Conservation (phyloP, 2,329 filamentous ascomycete species). For the Xylaria sp. region DNA sequence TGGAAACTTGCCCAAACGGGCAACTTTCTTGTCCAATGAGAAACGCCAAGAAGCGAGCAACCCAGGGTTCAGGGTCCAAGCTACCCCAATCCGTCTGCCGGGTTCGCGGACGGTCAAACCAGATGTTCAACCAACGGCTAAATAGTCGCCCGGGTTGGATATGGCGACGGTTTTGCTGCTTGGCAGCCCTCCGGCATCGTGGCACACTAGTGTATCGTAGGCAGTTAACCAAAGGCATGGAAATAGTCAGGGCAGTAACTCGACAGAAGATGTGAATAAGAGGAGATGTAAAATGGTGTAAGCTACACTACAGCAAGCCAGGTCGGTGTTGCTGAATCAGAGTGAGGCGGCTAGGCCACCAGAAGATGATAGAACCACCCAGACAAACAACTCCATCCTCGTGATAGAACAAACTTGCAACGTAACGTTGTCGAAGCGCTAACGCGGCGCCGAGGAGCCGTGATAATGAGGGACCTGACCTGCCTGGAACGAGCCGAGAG, state of each 20-base stretch:
- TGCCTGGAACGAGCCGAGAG: conserved; percentile 31
- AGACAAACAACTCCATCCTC: neutral
- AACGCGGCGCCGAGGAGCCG: neutral
- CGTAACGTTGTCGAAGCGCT: conserved; percentile 25
- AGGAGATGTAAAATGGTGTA: neutral
- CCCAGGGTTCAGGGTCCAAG: conserved; percentile 27
- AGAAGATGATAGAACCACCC: neutral
- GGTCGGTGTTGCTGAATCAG: neutral
- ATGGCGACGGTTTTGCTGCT: conserved; percentile 20
- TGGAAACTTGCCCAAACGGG: conserved; percentile 26
- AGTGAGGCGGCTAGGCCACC: conserved; percentile 9
- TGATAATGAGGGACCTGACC: neutral
- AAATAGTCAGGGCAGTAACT: neutral
- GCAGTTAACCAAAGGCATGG: neutral
- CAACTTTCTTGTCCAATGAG: conserved; percentile 32
- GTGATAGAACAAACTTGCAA: conserved; percentile 12
- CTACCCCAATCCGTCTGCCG: conserved; percentile 17
- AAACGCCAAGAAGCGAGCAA: conserved; percentile 28
- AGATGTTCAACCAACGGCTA: conserved; percentile 14
- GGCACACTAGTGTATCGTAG: neutral
- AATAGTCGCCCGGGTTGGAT: conserved; percentile 16
- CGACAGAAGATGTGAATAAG: neutral
- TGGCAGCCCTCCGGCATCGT: conserved; percentile 6
- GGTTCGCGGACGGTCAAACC: conserved; percentile 14
- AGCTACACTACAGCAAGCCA: neutral